Evolutionary conservation across 768 basidiomycete genomes (phyloP).

Genomic region (Xerocomus brunneocitrinus): DNA sequence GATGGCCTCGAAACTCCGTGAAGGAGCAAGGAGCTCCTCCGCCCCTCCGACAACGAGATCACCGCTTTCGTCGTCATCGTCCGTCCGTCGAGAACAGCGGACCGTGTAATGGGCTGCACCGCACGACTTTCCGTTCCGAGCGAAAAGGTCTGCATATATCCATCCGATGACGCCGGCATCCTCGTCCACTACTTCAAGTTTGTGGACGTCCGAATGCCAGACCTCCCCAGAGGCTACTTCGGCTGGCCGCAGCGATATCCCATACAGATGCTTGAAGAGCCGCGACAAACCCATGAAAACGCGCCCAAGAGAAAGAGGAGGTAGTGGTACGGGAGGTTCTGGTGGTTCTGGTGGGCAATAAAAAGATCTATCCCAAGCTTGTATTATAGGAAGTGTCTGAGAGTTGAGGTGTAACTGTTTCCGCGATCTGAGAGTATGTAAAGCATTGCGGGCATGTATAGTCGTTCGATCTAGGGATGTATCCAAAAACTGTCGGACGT

Average conservation of each 20-base stretch:
- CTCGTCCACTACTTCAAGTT: slow-evolving; percentile 92
- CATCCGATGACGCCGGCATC: slow-evolving; percentile 82
- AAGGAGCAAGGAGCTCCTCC: slow-evolving; percentile 42
- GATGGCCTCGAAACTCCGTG: slow-evolving; percentile 58
- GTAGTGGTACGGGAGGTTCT: slow-evolving; percentile 67
- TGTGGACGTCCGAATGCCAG: slow-evolving; percentile 86
- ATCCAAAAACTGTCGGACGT: slow-evolving; percentile 82
- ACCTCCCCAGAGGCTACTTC: slow-evolving; percentile 71
- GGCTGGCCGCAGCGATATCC: slow-evolving; percentile 73
- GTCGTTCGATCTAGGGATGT: slow-evolving; percentile 77
- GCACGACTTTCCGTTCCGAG: slow-evolving; percentile 75
- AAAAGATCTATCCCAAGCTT: slow-evolving; percentile 97
- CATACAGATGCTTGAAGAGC: slow-evolving; percentile 83
- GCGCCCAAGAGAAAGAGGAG: slow-evolving; percentile 81
- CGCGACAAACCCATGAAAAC: slow-evolving; percentile 89
- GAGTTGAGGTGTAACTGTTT: slow-evolving; percentile 73
- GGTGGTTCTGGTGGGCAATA: slow-evolving; percentile 81
- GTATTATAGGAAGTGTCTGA: slow-evolving; percentile 56
- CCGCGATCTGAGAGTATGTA: slow-evolving; percentile 57
- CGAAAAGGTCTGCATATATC: slow-evolving; percentile 93
- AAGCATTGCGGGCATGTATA: slow-evolving; percentile 70
- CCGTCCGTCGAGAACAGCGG: slow-evolving; percentile 85
- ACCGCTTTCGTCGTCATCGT: slow-evolving; percentile 77
- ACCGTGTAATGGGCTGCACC: slow-evolving; percentile 99
- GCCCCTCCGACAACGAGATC: slow-evolving; percentile 48